These are phyloP conservation scores for Grosmannia serpens DNA, from an alignment of 2,329 filamentous ascomycete species.

Conservation along the genomic window DNA sequence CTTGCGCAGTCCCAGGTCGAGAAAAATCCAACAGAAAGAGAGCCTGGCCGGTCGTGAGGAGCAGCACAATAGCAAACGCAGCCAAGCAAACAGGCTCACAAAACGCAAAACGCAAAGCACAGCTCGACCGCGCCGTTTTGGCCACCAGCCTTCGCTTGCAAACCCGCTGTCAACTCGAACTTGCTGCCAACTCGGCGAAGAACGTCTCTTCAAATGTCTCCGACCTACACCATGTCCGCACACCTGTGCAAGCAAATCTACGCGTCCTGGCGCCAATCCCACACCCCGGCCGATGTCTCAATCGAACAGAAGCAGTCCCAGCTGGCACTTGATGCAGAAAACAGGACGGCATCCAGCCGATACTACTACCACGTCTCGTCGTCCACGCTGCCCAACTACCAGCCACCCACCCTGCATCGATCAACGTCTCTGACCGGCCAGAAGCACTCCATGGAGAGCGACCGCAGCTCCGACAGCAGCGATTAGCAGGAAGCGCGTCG, in stretches of 20 bases:
- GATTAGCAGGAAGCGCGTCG: background rate
- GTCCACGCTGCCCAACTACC: constrained; percentile 10
- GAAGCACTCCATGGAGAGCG: constrained; percentile 37
- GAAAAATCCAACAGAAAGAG: no score
- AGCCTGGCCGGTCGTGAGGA: no score
- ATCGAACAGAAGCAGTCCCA: constrained; percentile 3
- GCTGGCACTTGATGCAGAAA: constrained; percentile 24
- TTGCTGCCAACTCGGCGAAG: background rate
- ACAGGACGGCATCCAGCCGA: constrained; percentile 5
- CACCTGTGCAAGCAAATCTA: constrained; percentile 50
- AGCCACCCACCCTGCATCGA: constrained; percentile 2
- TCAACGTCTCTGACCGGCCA: constrained; percentile 22
- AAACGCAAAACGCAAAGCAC: no score
- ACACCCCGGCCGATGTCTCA: constrained; percentile 23
- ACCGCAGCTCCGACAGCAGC: constrained; percentile 23
- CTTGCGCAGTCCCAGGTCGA: background rate
- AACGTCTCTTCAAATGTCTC: constrained; percentile 30
- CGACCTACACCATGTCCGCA: constrained; percentile 50
- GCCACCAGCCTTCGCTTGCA: no score
- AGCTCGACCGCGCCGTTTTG: background rate
- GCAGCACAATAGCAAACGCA: no score
- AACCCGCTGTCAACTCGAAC: background rate
- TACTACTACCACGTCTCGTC: constrained; percentile 3
- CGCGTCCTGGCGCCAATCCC: constrained; percentile 44
- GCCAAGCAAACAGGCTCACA: no score